phyloP scores from a whole-genome alignment of 1,139 yeast species.

The Nakaseomyces nivariensis region DNA sequence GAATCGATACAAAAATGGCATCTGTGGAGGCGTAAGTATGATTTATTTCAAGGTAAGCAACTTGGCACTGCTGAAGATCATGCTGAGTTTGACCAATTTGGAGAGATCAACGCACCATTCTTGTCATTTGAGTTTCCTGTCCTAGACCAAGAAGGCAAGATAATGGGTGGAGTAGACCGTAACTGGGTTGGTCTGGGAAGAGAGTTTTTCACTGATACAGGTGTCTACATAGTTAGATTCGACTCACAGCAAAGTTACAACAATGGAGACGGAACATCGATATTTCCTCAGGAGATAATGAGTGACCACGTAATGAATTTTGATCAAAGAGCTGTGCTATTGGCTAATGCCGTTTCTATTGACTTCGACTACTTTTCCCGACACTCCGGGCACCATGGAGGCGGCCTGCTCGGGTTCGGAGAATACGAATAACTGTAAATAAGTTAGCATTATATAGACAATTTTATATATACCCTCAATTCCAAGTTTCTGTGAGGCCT shows the following conservation, averaged over 20 bases:
- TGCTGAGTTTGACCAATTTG: conserved; percentile 38
- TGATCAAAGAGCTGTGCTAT: conserved; percentile 75
- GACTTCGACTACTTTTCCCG: conserved; percentile 93
- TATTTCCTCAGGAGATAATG: conserved; percentile 18
- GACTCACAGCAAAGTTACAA: conserved; percentile 44
- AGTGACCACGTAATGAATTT: conserved; percentile 38
- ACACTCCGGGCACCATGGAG: conserved; percentile 48
- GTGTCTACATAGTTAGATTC: conserved; percentile 79
- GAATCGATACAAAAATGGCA: conserved; percentile 93
- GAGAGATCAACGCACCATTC: conserved; percentile 78
- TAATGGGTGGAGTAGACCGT: conserved; percentile 72
- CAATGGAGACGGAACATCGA: conserved; percentile 8
- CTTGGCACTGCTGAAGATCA: not conserved
- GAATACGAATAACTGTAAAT: conserved; percentile 10
- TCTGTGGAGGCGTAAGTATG: conserved; percentile 80
- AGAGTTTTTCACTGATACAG: conserved; percentile 89
- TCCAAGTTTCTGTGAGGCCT: conserved; percentile 52
- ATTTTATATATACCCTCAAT: conserved; percentile 18
- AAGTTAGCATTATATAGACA: not conserved
- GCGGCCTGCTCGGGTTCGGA: conserved; percentile 32
- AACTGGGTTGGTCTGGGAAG: conserved; percentile 94
- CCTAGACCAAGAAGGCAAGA: conserved; percentile 43
- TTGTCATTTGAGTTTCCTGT: conserved; percentile 82
- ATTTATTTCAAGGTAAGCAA: conserved; percentile 45
- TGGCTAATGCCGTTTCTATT: conserved; percentile 82